Evolutionary conservation across 2,329 filamentous ascomycete genomes (phyloP).

Genomic region (Shiraia bambusicola): DNA sequence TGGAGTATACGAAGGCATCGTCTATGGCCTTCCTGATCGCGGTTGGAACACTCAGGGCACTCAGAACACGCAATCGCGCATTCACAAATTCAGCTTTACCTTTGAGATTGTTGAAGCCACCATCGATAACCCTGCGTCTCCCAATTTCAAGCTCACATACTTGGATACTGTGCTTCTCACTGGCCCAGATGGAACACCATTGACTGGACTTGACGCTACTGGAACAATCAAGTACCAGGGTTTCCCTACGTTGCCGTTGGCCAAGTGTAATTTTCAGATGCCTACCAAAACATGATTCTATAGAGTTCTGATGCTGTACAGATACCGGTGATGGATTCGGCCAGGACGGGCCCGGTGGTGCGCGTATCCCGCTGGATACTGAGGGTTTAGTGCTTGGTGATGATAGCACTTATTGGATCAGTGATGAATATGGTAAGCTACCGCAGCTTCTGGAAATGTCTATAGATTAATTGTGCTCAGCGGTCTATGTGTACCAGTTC

Average conservation of each 20-base stretch:
- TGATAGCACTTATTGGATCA: constrained; percentile 66
- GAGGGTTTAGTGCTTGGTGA: constrained; percentile 65
- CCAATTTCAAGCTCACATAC: constrained; percentile 65
- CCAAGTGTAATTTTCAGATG: constrained; percentile 49
- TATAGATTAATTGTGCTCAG: constrained; percentile 34
- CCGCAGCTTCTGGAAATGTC: background rate
- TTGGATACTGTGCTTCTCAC: constrained; percentile 65
- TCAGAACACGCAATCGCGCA: constrained; percentile 65
- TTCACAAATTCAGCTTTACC: constrained; percentile 67
- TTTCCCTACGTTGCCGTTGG: constrained; percentile 63
- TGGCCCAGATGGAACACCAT: constrained; percentile 62
- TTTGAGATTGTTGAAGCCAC: constrained; percentile 60
- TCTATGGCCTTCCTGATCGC: constrained; percentile 67
- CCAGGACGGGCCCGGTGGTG: constrained; percentile 59
- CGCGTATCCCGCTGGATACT: constrained; percentile 61
- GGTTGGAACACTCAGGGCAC: constrained; percentile 74
- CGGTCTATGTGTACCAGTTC: constrained; percentile 71
- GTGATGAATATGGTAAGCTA: constrained; percentile 52
- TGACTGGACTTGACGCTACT: constrained; percentile 46
- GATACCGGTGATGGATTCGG: constrained; percentile 68
- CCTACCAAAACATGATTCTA: background rate
- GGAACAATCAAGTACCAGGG: constrained; percentile 51
- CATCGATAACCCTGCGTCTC: constrained; percentile 53
- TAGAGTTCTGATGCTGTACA: constrained; percentile 7
- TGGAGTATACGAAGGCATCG: constrained; percentile 58